Evolutionary conservation across 2,329 filamentous ascomycete genomes (phyloP).

Genomic region (Verticillium tricorpus): DNA sequence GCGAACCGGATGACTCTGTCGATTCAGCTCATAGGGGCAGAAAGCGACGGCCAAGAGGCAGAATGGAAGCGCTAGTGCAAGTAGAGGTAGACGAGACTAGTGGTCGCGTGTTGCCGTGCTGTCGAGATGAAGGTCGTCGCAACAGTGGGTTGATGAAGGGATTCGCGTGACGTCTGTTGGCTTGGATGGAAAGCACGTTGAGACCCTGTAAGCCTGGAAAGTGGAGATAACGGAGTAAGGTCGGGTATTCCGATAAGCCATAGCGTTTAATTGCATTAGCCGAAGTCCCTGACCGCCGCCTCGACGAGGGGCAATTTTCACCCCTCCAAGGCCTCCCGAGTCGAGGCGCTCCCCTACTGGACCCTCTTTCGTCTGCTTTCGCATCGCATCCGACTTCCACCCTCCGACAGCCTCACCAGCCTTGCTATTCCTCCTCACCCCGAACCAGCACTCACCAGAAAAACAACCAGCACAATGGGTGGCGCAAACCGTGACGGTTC

Average conservation of each 20-base stretch:
- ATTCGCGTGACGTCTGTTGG: not conserved
- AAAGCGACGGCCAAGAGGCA: not conserved
- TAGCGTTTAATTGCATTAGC: not conserved
- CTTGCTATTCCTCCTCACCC: constrained; percentile 5
- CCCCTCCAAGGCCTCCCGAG: constrained; percentile 9
- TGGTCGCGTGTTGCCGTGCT: constrained; percentile 1
- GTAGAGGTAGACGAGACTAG: not conserved
- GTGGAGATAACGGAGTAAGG: not conserved
- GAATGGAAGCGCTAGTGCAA: not conserved
- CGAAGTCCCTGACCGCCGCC: constrained; percentile 5
- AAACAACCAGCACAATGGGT: constrained; percentile 26
- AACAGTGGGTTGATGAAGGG: not conserved
- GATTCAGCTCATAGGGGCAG: constrained; percentile 13
- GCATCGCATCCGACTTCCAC: constrained; percentile 1
- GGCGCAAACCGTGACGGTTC: constrained; percentile 31
- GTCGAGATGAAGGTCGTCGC: not conserved
- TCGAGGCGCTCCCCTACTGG: not conserved
- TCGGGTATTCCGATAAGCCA: not conserved
- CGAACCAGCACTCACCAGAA: constrained; percentile 1
- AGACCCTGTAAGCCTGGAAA: not conserved
- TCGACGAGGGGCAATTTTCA: constrained; percentile 14
- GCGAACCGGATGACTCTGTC: constrained; percentile 16
- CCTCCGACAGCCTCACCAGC: not conserved
- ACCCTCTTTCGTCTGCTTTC: not conserved
- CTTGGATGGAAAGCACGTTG: not conserved